phyloP scores from a whole-genome alignment of 164 flowering plant genomes.

The Litsea cubeba region DNA sequence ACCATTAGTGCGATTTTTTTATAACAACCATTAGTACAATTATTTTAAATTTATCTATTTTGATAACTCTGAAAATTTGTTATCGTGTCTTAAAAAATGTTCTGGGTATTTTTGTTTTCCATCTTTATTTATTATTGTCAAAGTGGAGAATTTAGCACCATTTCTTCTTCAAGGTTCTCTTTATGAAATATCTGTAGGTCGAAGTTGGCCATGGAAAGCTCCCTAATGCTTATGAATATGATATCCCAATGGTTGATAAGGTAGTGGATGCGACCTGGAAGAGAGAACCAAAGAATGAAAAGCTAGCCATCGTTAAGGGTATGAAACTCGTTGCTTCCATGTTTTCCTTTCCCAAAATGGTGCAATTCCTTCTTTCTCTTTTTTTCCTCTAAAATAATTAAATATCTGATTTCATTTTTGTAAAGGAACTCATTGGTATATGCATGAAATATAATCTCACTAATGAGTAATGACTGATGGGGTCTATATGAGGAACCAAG shows the following conservation, averaged over 20 bases:
- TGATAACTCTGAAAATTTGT: neutral
- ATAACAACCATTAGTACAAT: no score
- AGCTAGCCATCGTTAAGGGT: conserved; percentile 52
- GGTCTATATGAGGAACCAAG: no score
- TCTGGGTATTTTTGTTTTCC: neutral
- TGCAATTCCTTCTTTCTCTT: no score
- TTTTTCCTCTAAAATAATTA: no score
- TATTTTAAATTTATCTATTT: neutral
- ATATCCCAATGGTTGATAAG: conserved; percentile 93
- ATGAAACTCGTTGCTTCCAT: neutral
- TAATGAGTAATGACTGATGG: no score
- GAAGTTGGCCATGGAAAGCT: conserved; percentile 33
- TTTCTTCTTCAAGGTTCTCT: neutral
- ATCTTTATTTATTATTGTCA: neutral
- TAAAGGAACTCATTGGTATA: no score
- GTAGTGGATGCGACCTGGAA: conserved; percentile 81
- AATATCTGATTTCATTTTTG: no score
- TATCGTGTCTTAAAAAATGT: neutral
- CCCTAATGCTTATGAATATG: conserved; percentile 16
- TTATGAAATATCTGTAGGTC: conserved; percentile 1
- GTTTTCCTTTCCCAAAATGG: no score
- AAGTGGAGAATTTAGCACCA: neutral
- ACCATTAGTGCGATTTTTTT: no score
- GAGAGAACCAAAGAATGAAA: conserved; percentile 39
- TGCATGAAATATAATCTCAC: no score